A percentile compares a stretch with the other conserved stretches of the same genome.
phyloP scores from a whole-genome alignment of 192 early-diverging fungal species.

The Piromyces finnis region DNA sequence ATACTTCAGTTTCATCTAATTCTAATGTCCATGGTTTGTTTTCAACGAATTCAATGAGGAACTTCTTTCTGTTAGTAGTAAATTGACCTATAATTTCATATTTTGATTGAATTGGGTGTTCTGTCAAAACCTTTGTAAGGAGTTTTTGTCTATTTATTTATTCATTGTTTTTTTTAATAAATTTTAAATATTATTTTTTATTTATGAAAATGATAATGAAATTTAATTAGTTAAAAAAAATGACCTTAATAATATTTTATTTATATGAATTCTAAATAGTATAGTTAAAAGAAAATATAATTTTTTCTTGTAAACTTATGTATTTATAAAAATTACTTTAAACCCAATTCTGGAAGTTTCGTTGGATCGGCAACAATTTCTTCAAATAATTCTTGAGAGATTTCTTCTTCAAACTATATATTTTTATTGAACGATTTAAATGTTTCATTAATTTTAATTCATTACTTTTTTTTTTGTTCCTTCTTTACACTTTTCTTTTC shows the following conservation, averaged over 20 bases:
- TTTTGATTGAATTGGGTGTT: not conserved
- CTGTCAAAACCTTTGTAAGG: not conserved
- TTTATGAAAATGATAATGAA: too few relatives aligned
- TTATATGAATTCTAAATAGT: too few relatives aligned
- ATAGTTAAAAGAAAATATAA: too few relatives aligned
- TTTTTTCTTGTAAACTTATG: too few relatives aligned
- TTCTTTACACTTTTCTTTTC: too few relatives aligned
- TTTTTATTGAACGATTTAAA: too few relatives aligned
- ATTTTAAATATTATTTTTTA: too few relatives aligned
- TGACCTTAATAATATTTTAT: too few relatives aligned
- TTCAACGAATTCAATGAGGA: not conserved
- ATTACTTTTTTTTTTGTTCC: too few relatives aligned
- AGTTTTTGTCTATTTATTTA: not conserved
- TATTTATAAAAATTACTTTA: not conserved
- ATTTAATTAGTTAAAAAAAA: too few relatives aligned
- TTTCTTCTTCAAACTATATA: not conserved
- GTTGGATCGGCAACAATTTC: not conserved
- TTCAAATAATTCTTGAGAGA: not conserved
- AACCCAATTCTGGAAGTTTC: not conserved
- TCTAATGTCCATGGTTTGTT: not conserved
- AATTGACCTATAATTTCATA: not conserved
- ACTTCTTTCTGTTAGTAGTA: not conserved
- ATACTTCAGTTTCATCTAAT: not conserved
- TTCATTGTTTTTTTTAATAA: too few relatives aligned
- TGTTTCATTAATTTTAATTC: too few relatives aligned